Evolutionary conservation across 441 rosid species (phyloP).

Genomic region (Populus trichocarpa): DNA sequence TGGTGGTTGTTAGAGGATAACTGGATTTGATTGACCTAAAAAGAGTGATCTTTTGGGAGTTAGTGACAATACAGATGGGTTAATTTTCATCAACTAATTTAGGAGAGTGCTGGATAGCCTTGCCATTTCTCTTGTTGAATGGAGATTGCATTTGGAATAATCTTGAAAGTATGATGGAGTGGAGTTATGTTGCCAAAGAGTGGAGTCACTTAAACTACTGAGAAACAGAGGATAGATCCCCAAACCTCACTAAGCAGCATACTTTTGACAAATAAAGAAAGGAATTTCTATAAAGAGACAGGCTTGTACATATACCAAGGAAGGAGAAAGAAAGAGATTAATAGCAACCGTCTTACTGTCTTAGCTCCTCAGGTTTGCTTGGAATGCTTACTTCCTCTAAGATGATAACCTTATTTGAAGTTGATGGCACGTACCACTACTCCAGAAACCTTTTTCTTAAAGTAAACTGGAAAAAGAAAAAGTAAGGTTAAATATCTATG

Average conservation of each 20-base stretch:
- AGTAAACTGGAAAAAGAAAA: neutral
- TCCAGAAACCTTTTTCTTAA: neutral
- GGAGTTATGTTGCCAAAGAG: neutral
- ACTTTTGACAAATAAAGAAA: neutral
- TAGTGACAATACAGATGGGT: neutral
- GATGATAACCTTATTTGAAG: neutral
- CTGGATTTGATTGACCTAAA: neutral
- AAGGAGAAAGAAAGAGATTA: neutral
- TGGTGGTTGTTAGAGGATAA: slow-evolving; percentile 1
- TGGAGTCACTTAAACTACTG: neutral
- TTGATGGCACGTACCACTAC: neutral
- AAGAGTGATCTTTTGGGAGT: neutral
- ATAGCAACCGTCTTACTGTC: neutral
- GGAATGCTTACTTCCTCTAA: neutral
- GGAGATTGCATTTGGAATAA: neutral
- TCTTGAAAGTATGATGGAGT: neutral
- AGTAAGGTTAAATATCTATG: neutral
- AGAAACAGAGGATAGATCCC: neutral
- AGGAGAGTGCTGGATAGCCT: neutral
- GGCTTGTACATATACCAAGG: neutral
- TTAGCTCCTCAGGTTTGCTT: neutral
- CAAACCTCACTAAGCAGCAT: neutral
- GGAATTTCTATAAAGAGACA: neutral
- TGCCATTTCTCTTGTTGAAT: neutral
- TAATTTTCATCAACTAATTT: neutral